Evolutionary conservation across 169 alveolate species (phyloP).

Genomic region (Plasmodium vinckei): DNA sequence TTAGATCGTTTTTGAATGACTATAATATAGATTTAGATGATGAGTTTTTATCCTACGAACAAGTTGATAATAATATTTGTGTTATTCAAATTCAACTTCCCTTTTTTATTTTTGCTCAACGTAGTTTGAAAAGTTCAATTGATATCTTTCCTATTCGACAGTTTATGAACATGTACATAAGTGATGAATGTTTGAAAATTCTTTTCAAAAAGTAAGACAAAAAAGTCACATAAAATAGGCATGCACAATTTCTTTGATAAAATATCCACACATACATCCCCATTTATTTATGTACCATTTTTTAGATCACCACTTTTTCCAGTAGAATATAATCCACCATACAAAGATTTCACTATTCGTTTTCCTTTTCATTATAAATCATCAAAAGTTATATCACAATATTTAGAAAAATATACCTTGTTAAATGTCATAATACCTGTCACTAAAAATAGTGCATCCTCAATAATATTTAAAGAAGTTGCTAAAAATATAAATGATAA

Average conservation of each 20-base stretch:
- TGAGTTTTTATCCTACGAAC: constrained; percentile 65
- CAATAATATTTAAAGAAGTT: constrained; percentile 25
- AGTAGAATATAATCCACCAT: constrained; percentile 67
- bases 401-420: constrained; percentile 48
- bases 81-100: constrained; percentile 71
- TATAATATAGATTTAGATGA: constrained; percentile 74
- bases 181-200: constrained; percentile 51
- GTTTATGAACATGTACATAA: constrained; percentile 39
- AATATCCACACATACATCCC: no score
- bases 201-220: constrained; percentile 56
- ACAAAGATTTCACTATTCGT: constrained; percentile 57
- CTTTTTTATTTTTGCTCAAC: constrained; percentile 54
- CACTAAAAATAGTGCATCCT: constrained; percentile 17
- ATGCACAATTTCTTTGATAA: no score
- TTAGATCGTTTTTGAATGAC: constrained; percentile 71
- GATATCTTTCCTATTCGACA: constrained; percentile 8
- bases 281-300: background rate
- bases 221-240: background rate
- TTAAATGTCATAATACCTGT: constrained; percentile 75
- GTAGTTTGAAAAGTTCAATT: constrained; percentile 1
- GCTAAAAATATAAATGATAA: background rate
- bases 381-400: constrained; percentile 62
- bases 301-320: constrained; percentile 73
- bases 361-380: constrained; percentile 73
- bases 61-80: constrained; percentile 57